Evolutionary conservation across 768 basidiomycete species (phyloP).

Genomic region (Leccinum longicurvipes): DNA sequence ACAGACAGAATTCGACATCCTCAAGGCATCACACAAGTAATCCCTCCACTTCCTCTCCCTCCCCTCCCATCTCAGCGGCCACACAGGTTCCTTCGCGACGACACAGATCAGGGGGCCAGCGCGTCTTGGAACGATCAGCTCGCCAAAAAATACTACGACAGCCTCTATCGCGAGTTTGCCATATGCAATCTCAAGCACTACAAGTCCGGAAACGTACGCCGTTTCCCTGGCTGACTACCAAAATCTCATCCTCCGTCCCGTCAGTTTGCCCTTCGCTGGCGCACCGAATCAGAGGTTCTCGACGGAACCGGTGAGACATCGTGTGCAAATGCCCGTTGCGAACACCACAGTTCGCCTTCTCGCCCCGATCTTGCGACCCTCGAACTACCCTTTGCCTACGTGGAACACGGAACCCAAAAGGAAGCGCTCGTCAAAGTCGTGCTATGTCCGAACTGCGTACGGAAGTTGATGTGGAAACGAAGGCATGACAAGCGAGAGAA

Average conservation of each 20-base stretch:
- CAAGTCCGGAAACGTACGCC: slow-evolving; percentile 80
- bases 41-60: background rate
- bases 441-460: slow-evolving; percentile 71
- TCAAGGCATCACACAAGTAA: slow-evolving; percentile 70
- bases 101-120: slow-evolving; percentile 20
- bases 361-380: slow-evolving; percentile 58
- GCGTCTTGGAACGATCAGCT: slow-evolving; percentile 76
- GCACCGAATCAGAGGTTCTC: slow-evolving; percentile 88
- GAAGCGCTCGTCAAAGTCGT: slow-evolving; percentile 89
- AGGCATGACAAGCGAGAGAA: slow-evolving; percentile 53
- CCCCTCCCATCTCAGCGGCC: background rate
- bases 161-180: slow-evolving; percentile 88
- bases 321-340: slow-evolving; percentile 87
- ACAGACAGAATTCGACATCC: slow-evolving; percentile 66
- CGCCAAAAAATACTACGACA: slow-evolving; percentile 85
- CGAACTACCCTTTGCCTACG: slow-evolving; percentile 88
- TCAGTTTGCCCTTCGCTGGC: slow-evolving; percentile 89
- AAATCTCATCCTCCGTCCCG: background rate
- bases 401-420: slow-evolving; percentile 72
- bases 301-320: slow-evolving; percentile 81
- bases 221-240: background rate
- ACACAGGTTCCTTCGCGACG: slow-evolving; percentile 71
- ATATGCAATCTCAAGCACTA: slow-evolving; percentile 95
- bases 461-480: slow-evolving; percentile 86
- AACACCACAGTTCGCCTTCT: slow-evolving; percentile 45